A percentile compares a stretch with the other conserved stretches of the same genome.
Conservation (phyloP, 768 basidiomycete species). For the Hortiboletus flavorubellus region DNA sequence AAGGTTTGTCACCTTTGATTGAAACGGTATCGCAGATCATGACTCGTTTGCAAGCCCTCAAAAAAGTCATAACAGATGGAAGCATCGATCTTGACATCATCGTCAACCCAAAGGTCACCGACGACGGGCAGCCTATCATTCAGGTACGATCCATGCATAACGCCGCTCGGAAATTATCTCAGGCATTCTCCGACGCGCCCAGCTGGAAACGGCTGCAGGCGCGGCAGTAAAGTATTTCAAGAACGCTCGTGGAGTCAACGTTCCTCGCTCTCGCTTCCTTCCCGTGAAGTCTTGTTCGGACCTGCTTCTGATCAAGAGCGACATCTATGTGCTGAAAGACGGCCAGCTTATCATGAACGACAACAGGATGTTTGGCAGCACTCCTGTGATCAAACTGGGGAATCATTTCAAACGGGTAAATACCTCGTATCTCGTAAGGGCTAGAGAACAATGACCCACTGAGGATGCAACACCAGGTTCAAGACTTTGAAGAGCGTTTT, state of each 20-base stretch:
- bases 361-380: constrained; percentile 76
- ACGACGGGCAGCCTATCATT: constrained; percentile 83
- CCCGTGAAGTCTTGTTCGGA: constrained; percentile 89
- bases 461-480: constrained; percentile 45
- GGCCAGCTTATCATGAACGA: constrained; percentile 86
- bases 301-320: constrained; percentile 85
- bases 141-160: constrained; percentile 43
- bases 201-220: constrained; percentile 90
- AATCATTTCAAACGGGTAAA: constrained; percentile 93
- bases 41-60: constrained; percentile 56
- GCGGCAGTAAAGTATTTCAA: constrained; percentile 93
- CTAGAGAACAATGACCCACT: neutral
- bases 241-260: constrained; percentile 91
- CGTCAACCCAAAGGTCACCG: constrained; percentile 85
- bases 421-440: neutral
- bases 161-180: constrained; percentile 5
- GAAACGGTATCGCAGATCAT: neutral
- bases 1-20: constrained; percentile 42
- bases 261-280: constrained; percentile 91
- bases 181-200: neutral
- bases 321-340: constrained; percentile 87
- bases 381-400: constrained; percentile 96
- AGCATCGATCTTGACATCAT: constrained; percentile 93
- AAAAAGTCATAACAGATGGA: constrained; percentile 84
- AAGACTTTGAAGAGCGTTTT: constrained; percentile 92